Evolutionary conservation across 1,284 basidiomycete genomes (phyloP).

Genomic region (Thecaphora thlaspeos): DNA sequence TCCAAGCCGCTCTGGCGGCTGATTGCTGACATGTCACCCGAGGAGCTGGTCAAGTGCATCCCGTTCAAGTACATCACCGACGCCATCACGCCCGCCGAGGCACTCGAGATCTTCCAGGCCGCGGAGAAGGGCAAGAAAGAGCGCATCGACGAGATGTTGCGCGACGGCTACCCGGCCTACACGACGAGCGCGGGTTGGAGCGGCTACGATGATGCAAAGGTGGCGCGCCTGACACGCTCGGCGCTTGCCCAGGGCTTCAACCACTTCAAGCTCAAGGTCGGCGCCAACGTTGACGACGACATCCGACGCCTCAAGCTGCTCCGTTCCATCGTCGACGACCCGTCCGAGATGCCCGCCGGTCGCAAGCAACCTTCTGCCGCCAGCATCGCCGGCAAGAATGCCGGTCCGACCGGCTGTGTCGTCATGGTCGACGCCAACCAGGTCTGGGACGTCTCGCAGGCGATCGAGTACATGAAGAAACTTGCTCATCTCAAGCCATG

Average conservation of each 20-base stretch:
- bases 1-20: conserved; percentile 83
- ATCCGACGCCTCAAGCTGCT: conserved; percentile 82
- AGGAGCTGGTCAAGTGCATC: conserved; percentile 76
- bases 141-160: conserved; percentile 32
- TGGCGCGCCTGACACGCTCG: conserved; percentile 78
- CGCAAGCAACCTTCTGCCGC: conserved; percentile 15
- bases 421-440: conserved; percentile 97
- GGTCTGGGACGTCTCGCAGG: conserved; percentile 91
- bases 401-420: conserved; percentile 86
- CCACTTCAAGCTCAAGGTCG: conserved; percentile 75
- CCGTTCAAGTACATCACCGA: conserved; percentile 87
- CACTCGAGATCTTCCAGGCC: conserved; percentile 75
- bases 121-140: conserved; percentile 75
- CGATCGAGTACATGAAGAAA: conserved; percentile 83
- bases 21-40: conserved; percentile 77
- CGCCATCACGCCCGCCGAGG: conserved; percentile 85
- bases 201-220: conserved; percentile 83
- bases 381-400: conserved; percentile 70
- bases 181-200: conserved; percentile 79
- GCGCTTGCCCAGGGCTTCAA: conserved; percentile 70
- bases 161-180: conserved; percentile 81
- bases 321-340: conserved; percentile 80
- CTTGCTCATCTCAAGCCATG: conserved; percentile 84
- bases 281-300: conserved; percentile 76
- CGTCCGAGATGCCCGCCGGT: conserved; percentile 35